phyloP scores from a whole-genome alignment of 371 early-diverging fungal species.

The Mortierella sp. region DNA sequence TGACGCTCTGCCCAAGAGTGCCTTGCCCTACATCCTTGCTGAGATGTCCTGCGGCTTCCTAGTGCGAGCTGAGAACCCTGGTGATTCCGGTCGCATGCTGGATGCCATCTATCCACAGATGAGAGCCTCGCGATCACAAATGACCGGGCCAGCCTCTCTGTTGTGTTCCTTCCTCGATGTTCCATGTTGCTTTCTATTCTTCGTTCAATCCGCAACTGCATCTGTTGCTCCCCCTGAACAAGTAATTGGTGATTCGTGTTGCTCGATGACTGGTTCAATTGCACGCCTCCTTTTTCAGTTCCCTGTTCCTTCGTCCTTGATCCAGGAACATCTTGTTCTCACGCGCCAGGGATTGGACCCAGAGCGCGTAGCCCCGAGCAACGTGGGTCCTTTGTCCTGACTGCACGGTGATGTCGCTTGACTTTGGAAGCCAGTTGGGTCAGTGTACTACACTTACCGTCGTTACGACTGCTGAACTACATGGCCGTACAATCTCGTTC shows the following conservation, averaged over 20 bases:
- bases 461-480: neutral
- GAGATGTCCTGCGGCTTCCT: no score
- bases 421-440: neutral
- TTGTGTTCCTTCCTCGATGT: neutral
- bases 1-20: neutral
- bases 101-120: neutral
- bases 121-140: neutral
- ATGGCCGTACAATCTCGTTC: neutral
- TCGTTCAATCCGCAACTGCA: neutral
- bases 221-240: no score
- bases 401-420: neutral
- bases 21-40: neutral
- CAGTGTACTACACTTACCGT: neutral
- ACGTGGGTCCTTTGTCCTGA: neutral
- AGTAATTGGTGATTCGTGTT: neutral
- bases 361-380: neutral
- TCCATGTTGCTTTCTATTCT: neutral
- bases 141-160: neutral
- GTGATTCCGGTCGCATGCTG: neutral
- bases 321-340: no score
- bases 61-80: neutral
- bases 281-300: neutral
- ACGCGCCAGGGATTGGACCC: neutral
- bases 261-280: neutral
- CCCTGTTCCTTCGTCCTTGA: neutral